Evolutionary conservation across 495 filamentous ascomycete genomes (phyloP).

Genomic region (Penicillium taxi): DNA sequence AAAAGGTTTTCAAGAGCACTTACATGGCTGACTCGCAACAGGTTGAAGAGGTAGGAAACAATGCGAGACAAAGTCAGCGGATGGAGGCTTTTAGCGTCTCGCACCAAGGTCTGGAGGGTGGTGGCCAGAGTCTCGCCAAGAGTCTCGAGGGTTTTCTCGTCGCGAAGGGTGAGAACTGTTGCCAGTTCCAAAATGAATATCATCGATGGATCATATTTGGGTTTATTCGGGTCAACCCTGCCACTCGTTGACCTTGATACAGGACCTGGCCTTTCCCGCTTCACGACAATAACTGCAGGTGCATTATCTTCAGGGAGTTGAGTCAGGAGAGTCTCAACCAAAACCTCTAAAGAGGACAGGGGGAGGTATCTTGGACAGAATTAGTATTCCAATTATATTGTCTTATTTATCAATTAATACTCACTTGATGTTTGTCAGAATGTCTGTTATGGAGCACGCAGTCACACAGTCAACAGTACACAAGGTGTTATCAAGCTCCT

Average conservation of each 20-base stretch:
- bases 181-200: constrained; percentile 85
- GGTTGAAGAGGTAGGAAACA: constrained; percentile 74
- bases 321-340: constrained; percentile 68
- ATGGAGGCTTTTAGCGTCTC: constrained; percentile 71
- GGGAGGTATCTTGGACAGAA: constrained; percentile 53
- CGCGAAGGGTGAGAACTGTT: constrained; percentile 74
- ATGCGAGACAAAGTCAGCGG: constrained; percentile 72
- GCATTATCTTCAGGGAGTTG: constrained; percentile 79
- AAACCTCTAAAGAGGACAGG: constrained; percentile 50
- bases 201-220: constrained; percentile 77
- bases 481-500: constrained; percentile 91
- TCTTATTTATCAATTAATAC: constrained; percentile 15
- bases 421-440: constrained; percentile 79
- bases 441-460: constrained; percentile 73
- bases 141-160: constrained; percentile 57
- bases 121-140: constrained; percentile 74
- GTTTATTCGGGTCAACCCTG: constrained; percentile 44
- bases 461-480: constrained; percentile 93
- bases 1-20: constrained; percentile 19
- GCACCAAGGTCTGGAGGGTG: constrained; percentile 69
- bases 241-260: constrained; percentile 38
- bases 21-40: constrained; percentile 84
- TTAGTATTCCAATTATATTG: constrained; percentile 2
- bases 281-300: constrained; percentile 77
- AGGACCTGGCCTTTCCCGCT: constrained; percentile 61